Evolutionary conservation across 1,139 yeast genomes (phyloP).

Genomic region (Yamadazyma friedrichii): DNA sequence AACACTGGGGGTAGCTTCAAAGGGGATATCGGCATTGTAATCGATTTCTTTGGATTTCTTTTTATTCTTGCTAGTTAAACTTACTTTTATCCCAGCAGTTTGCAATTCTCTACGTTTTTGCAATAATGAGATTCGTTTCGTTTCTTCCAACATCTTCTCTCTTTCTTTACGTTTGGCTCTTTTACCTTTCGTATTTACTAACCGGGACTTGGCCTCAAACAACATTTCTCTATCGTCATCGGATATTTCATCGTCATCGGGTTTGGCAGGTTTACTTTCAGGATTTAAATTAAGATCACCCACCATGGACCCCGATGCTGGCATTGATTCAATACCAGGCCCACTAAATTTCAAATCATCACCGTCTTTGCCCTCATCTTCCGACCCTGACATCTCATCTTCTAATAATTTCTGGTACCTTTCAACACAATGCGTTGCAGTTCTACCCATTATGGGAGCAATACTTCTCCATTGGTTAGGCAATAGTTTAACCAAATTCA

Average conservation of each 20-base stretch:
- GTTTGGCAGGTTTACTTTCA: conserved; percentile 80
- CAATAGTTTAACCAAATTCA: conserved; percentile 63
- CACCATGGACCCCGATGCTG: conserved; percentile 36
- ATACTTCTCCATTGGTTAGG: conserved; percentile 97
- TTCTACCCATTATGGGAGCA: conserved; percentile 75
- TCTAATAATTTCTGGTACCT: conserved; percentile 78
- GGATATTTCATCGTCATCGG: conserved; percentile 75
- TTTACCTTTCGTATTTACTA: conserved; percentile 92
- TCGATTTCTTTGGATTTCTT: conserved; percentile 62
- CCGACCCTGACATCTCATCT: conserved; percentile 35
- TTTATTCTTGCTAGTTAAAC: conserved; percentile 50
- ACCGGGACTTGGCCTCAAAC: conserved; percentile 87
- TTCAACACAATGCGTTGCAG: conserved; percentile 88
- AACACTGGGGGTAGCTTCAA: conserved; percentile 66
- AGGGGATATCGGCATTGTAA: conserved; percentile 79
- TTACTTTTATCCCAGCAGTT: conserved; percentile 74
- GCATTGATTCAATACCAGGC: conserved; percentile 53
- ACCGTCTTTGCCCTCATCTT: conserved; percentile 11
- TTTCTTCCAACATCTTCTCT: conserved; percentile 74
- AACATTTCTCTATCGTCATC: conserved; percentile 93
- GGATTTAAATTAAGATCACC: conserved; percentile 71
- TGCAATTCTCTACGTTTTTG: conserved; percentile 85
- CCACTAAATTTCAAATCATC: conserved; percentile 45
- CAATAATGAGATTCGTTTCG: conserved; percentile 68
- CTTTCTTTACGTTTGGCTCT: conserved; percentile 90